Percentiles rank a stretch among this genome's conserved stretches.
phyloP scores from a whole-genome alignment of 2,329 filamentous ascomycete genomes.

The Aphanoascus verrucosus region DNA sequence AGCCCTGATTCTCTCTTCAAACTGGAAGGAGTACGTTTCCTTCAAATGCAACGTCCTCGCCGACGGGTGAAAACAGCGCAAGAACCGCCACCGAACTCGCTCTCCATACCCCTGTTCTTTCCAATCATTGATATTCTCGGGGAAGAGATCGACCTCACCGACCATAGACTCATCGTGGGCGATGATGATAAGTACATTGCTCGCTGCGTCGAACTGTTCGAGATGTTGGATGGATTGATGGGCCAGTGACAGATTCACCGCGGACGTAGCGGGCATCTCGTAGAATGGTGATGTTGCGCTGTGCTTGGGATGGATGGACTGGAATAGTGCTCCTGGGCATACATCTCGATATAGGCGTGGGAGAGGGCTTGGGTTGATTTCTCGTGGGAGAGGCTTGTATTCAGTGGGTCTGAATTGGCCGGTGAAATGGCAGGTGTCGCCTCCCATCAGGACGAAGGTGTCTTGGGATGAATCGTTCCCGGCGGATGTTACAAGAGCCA shows the following conservation, averaged over 20 bases:
- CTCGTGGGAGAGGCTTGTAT: constrained; percentile 22
- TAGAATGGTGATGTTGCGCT: constrained; percentile 10
- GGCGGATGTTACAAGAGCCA: constrained; percentile 20
- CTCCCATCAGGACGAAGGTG: constrained; percentile 24
- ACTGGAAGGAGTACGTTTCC: not conserved
- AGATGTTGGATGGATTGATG: constrained; percentile 16
- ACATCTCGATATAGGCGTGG: not conserved
- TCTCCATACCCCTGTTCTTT: constrained; percentile 20
- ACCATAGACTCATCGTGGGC: constrained; percentile 23
- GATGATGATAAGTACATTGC: constrained; percentile 24
- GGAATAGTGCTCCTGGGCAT: constrained; percentile 6
- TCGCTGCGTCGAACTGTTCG: constrained; percentile 21
- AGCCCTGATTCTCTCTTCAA: not conserved
- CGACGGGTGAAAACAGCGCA: not conserved
- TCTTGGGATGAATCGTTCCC: constrained; percentile 2
- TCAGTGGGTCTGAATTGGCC: constrained; percentile 24
- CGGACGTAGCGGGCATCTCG: constrained; percentile 20
- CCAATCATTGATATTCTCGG: constrained; percentile 23
- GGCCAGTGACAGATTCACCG: not conserved
- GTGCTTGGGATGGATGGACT: not conserved
- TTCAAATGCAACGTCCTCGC: not conserved
- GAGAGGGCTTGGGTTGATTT: constrained; percentile 11
- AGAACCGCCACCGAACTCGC: constrained; percentile 8
- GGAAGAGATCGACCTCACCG: constrained; percentile 22
- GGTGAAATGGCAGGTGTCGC: constrained; percentile 21